Evolutionary conservation across 306 rosid species (phyloP).

Genomic region (Dicorynia guianensis): DNA sequence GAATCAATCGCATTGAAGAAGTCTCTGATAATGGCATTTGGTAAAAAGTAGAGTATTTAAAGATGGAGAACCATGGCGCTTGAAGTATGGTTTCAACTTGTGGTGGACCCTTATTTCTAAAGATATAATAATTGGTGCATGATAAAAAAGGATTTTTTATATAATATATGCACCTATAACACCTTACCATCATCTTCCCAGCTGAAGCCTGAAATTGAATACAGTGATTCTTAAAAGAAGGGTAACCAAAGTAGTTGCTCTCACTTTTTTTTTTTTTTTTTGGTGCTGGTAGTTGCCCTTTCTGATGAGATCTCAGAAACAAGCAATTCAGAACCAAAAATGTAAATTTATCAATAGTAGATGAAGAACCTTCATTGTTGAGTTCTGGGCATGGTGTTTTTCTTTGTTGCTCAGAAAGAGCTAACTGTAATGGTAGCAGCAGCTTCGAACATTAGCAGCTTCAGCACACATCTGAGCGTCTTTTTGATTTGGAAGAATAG

Average conservation of each 20-base stretch:
- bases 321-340: too few relatives aligned
- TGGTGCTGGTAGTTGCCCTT: too few relatives aligned
- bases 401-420: not conserved
- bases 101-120: slow-evolving; percentile 27
- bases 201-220: slow-evolving; percentile 29
- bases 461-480: too few relatives aligned
- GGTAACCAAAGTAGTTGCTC: not conserved
- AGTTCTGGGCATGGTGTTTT: not conserved
- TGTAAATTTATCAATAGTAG: not conserved
- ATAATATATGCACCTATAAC: slow-evolving; percentile 32
- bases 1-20: slow-evolving; percentile 38
- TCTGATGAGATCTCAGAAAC: not conserved
- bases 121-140: slow-evolving; percentile 19
- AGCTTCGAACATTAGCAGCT: too few relatives aligned
- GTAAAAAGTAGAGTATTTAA: slow-evolving; percentile 24
- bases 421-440: not conserved
- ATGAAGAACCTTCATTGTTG: not conserved
- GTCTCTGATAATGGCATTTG: slow-evolving; percentile 3
- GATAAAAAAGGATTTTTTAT: slow-evolving; percentile 38
- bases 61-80: slow-evolving; percentile 34
- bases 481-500: too few relatives aligned
- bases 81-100: slow-evolving; percentile 34
- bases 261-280: too few relatives aligned
- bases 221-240: slow-evolving; percentile 5
- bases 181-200: slow-evolving; percentile 37